These are phyloP conservation scores for Medicago ruthenica DNA, from an alignment of 306 rosid genomes.

Conservation along the genomic window DNA sequence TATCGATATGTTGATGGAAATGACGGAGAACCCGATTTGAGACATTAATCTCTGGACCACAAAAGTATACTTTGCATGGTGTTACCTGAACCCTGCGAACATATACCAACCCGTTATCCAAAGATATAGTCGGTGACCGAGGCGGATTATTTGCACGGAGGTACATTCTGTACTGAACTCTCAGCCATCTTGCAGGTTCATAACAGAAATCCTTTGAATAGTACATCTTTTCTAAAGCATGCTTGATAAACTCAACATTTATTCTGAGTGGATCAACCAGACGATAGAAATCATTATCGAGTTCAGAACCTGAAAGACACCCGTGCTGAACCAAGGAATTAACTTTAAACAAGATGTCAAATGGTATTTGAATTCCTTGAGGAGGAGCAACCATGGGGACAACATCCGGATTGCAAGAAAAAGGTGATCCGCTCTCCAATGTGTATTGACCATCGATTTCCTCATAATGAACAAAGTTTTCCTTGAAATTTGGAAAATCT, in stretches of 20 bases:
- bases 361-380: constrained; percentile 57
- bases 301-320: constrained; percentile 70
- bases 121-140: constrained; percentile 51
- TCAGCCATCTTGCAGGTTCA: constrained; percentile 71
- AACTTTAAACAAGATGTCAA: constrained; percentile 67
- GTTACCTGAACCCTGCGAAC: constrained; percentile 78
- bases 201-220: constrained; percentile 65
- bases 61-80: constrained; percentile 66
- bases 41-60: constrained; percentile 81
- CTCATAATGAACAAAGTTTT: constrained; percentile 61
- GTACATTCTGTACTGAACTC: constrained; percentile 56
- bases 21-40: constrained; percentile 87
- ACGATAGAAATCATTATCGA: constrained; percentile 57
- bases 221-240: constrained; percentile 65
- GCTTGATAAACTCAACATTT: constrained; percentile 46
- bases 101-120: constrained; percentile 73
- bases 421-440: constrained; percentile 52
- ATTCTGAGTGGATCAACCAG: constrained; percentile 61
- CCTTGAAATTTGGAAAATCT: constrained; percentile 62
- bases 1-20: constrained; percentile 48
- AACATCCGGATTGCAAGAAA: constrained; percentile 50
- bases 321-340: constrained; percentile 69
- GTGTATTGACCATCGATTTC: constrained; percentile 49
- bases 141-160: constrained; percentile 38
- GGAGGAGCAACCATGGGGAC: constrained; percentile 79